phyloP scores from a whole-genome alignment of 202 grass and related monocot species.

The Hordeum pubiflorum region DNA sequence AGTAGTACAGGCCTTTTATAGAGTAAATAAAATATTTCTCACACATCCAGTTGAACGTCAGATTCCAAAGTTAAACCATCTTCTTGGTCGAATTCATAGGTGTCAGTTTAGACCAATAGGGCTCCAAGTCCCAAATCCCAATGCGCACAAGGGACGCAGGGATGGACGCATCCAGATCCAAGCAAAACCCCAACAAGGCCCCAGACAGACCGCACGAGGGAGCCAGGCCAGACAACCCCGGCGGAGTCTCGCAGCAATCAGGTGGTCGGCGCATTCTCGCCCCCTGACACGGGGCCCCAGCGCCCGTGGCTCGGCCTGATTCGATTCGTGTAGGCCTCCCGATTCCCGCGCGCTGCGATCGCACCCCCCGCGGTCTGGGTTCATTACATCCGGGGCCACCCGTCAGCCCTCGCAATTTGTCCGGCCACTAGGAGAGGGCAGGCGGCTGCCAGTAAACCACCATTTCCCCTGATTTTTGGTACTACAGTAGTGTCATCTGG shows the following conservation, averaged over 20 bases:
- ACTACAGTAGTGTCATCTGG: too few relatives aligned
- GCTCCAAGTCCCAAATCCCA: background rate
- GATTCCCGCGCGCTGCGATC: background rate
- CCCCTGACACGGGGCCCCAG: background rate
- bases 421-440: too few relatives aligned
- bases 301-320: too few relatives aligned
- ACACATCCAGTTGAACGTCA: background rate
- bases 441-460: too few relatives aligned
- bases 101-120: background rate
- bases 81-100: background rate
- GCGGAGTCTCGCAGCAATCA: conserved; percentile 8
- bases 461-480: too few relatives aligned
- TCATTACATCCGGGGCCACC: too few relatives aligned
- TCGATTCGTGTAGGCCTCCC: background rate
- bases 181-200: too few relatives aligned
- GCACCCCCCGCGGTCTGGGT: background rate
- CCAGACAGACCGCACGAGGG: background rate
- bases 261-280: background rate
- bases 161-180: too few relatives aligned
- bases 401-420: too few relatives aligned
- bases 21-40: background rate
- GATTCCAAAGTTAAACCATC: background rate
- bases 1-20: background rate
- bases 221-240: background rate
- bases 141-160: background rate